Evolutionary conservation across 306 rosid species (phyloP).

Genomic region (Lathyrus aphaca): DNA sequence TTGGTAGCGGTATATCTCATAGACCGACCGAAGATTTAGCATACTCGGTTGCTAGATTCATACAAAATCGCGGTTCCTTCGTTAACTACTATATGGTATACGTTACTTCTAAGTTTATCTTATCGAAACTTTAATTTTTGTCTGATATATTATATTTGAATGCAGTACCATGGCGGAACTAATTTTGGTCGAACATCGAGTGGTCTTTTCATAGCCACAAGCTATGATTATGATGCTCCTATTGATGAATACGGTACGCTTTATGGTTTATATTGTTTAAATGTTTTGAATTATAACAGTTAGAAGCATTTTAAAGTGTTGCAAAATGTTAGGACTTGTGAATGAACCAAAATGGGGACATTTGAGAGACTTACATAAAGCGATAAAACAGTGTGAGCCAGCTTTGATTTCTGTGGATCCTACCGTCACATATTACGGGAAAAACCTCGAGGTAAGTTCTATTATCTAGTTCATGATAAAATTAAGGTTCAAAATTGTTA

Average conservation of each 20-base stretch:
- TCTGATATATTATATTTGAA: constrained; percentile 23
- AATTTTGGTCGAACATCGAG: constrained; percentile 88
- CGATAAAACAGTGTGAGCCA: constrained; percentile 66
- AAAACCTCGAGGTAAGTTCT: constrained; percentile 65
- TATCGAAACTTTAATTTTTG: constrained; percentile 9
- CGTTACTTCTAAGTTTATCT: constrained; percentile 12
- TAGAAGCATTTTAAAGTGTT: not conserved
- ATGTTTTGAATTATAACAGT: constrained; percentile 12
- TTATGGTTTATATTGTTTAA: constrained; percentile 7
- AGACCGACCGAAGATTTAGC: constrained; percentile 97
- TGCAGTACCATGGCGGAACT: constrained; percentile 97
- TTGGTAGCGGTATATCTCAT: constrained; percentile 71
- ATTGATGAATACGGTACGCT: constrained; percentile 82
- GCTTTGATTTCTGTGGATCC: constrained; percentile 76
- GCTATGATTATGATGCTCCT: constrained; percentile 98
- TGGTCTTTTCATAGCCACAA: constrained; percentile 90
- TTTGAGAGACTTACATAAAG: constrained; percentile 71
- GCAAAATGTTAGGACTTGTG: constrained; percentile 42
- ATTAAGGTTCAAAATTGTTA: not conserved
- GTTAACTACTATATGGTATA: constrained; percentile 89
- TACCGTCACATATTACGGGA: constrained; percentile 50
- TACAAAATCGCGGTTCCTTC: constrained; percentile 87
- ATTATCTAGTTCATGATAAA: constrained; percentile 30
- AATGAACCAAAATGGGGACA: constrained; percentile 81
- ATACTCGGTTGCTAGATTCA: constrained; percentile 80